Base-by-base conservation (phyloP, 331 rosid genomes). In the Spiraea crenata region DNA sequence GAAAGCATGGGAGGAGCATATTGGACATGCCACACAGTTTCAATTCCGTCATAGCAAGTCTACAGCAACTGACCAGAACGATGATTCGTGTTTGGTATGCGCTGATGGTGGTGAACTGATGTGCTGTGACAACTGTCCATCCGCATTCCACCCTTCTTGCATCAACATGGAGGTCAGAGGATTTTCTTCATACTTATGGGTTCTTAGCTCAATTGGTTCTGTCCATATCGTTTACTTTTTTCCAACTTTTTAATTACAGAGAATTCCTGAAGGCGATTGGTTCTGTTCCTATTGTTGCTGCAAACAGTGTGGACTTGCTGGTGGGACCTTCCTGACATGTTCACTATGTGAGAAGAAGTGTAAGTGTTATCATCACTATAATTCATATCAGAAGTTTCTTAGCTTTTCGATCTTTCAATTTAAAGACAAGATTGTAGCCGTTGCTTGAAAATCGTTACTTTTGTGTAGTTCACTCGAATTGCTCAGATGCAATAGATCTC, bases 51-150 rank as follows among this genome's bases (percentile, higher is more conserved):
- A 12, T 17, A 44, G 49, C 59, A 62, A 57, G 52, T 72, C 61
- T 5, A 47, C 4, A 37, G 67, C 62, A 5, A 11, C 40, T 16
- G 85, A 81, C 59, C 59, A 14, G 8, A 75, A 50, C 45, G 87
- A 84, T 7, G 83, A 69, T 70, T 55, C 79, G 14, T 82, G 87
- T 51, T 20, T 63, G 14, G 40, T 84, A 9, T 84, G 91, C 3
- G 86, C 84, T 3, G 85, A 81, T 70, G 85, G 85, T 58, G 88
- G 88, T 17, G 75, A 79, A 54, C 72, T 84, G 59, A 57, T 84
- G 41, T 79, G 85, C 41, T 86, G 91, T 79, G 79, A 76, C 1
- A 69, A 68, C 10, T 86, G 91, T 40, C 83, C 80, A 8, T 77
- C 82, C 2, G 71, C 85, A 4, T 68, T 67, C 34, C 91, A 86